Conservation (phyloP, 176 grass and related monocot species). For the Leersia perrieri region DNA sequence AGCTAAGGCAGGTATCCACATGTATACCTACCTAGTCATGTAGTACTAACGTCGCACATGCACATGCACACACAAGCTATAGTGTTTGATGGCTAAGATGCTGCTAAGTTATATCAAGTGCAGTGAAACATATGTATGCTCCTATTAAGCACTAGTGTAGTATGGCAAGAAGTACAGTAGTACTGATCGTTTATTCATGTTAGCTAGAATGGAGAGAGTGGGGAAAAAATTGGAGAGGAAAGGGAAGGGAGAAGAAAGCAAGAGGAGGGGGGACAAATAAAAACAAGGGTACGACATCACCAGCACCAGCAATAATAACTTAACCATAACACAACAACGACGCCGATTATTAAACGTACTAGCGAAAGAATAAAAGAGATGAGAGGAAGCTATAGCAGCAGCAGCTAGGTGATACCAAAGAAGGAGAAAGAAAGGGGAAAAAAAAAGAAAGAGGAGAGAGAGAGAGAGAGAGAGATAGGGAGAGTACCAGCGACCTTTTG, state of each 20-base stretch:
- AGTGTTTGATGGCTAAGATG: not conserved
- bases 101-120: not conserved
- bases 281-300: constrained; percentile 57
- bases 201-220: not conserved
- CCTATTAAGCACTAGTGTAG: not conserved
- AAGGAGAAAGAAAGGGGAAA: not conserved
- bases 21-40: not conserved
- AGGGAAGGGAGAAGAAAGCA: not conserved
- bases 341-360: constrained; percentile 47
- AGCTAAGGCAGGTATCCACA: not conserved
- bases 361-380: constrained; percentile 40
- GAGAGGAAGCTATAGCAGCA: not conserved
- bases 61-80: not conserved
- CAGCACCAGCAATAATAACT: constrained; percentile 52
- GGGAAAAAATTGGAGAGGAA: not conserved
- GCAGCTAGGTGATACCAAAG: constrained; percentile 41
- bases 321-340: constrained; percentile 54
- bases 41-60: not conserved
- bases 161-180: not conserved
- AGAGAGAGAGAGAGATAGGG: not conserved
- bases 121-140: not conserved
- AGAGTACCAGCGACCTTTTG: constrained; percentile 73
- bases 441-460: not conserved
- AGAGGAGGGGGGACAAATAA: constrained; percentile 25
- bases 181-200: not conserved